Evolutionary conservation across 805 yeast species (phyloP).

Genomic region (Spathaspora boniae): DNA sequence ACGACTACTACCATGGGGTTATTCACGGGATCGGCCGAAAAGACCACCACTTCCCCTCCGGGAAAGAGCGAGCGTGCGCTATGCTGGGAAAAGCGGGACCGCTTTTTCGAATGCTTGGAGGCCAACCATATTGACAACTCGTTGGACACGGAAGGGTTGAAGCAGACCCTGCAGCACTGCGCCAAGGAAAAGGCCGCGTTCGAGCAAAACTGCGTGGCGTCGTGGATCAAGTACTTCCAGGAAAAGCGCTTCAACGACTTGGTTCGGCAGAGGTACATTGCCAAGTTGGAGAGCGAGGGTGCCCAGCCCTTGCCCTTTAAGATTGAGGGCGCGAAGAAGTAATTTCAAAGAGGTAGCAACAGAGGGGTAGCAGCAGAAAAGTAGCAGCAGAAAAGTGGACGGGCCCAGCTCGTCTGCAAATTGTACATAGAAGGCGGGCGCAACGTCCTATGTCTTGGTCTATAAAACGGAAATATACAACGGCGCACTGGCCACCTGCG

Average conservation of each 20-base stretch:
- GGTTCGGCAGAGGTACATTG: conserved; percentile 63
- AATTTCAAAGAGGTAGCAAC: conserved; percentile 1
- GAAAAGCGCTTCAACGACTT: conserved; percentile 81
- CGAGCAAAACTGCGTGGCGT: conserved; percentile 71
- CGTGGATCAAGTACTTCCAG: conserved; percentile 89
- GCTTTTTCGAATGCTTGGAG: conserved; percentile 71
- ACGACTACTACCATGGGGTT: conserved; percentile 44
- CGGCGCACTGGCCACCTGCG: conserved; percentile 28
- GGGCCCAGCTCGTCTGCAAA: neutral
- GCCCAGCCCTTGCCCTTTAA: conserved; percentile 40
- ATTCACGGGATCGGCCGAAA: conserved; percentile 39
- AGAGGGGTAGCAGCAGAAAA: no score
- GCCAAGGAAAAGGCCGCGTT: conserved; percentile 54
- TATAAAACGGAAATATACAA: conserved; percentile 25
- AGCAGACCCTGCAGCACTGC: conserved; percentile 54
- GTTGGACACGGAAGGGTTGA: conserved; percentile 48
- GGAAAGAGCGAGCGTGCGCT: conserved; percentile 64
- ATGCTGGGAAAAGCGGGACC: conserved; percentile 91
- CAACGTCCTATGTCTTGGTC: conserved; percentile 2
- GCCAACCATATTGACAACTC: conserved; percentile 66
- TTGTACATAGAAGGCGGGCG: neutral
- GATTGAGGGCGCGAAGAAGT: conserved; percentile 15
- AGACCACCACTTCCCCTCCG: conserved; percentile 40
- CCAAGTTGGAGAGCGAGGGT: conserved; percentile 69
- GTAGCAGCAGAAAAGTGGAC: neutral